These are phyloP conservation scores for Protostelium mycophagum DNA, from an alignment of 78 protist genomes.

Conservation along the genomic window DNA sequence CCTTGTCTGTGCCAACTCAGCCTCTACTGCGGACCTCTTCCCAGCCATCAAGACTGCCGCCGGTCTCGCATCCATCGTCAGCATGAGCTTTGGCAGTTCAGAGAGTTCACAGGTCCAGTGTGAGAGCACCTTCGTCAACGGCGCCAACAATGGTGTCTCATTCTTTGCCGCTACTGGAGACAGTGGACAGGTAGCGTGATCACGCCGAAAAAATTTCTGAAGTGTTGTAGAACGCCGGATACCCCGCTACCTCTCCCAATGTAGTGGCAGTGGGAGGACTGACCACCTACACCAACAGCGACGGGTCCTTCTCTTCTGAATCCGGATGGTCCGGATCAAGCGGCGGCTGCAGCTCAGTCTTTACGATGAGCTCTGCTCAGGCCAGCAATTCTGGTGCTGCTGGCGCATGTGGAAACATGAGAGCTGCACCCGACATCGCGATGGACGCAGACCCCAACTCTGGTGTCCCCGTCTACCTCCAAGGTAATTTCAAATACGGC, in stretches of 20 bases:
- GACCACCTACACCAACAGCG: constrained; percentile 1
- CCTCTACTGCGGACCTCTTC: neutral
- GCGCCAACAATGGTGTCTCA: neutral
- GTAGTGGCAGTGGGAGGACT: neutral
- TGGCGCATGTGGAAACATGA: neutral
- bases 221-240: neutral
- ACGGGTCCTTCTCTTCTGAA: neutral
- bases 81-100: neutral
- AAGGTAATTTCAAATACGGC: too few species aligned
- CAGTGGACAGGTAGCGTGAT: too few species aligned
- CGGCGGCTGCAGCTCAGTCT: neutral
- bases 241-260: neutral
- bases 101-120: neutral
- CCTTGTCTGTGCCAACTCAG: neutral
- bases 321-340: neutral
- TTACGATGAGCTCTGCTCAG: neutral
- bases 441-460: neutral
- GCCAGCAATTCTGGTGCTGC: neutral
- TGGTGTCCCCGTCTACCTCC: neutral
- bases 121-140: neutral
- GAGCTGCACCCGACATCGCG: neutral
- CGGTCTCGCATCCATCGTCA: neutral
- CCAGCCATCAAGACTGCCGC: neutral
- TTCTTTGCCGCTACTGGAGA: neutral
- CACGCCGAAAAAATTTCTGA: too few species aligned